Percentiles rank a stretch among this genome's conserved stretches.
These are phyloP conservation scores for Blastobotrys chiropterorum DNA, from an alignment of 805 yeast species.

Conservation along the genomic window DNA sequence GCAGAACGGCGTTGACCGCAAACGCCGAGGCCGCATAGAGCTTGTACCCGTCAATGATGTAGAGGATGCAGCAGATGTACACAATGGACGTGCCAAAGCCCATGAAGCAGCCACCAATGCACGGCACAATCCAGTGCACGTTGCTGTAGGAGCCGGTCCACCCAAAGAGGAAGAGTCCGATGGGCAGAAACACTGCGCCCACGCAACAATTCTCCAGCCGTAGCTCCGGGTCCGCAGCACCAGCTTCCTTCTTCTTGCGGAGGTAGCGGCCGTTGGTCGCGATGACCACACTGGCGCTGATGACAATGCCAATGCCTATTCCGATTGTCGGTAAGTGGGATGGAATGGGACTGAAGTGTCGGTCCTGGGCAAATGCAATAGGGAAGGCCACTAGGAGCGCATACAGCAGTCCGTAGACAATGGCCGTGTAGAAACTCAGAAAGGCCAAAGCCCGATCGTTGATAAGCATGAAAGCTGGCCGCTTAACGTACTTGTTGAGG, in stretches of 20 bases:
- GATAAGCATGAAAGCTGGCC: slow-evolving; percentile 63
- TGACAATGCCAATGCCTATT: slow-evolving; percentile 53
- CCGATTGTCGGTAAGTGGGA: slow-evolving; percentile 77
- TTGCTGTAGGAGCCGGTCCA: slow-evolving; percentile 80
- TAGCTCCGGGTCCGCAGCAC: slow-evolving; percentile 66
- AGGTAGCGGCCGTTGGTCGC: slow-evolving; percentile 48
- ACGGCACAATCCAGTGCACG: slow-evolving; percentile 26
- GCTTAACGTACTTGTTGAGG: slow-evolving; percentile 51
- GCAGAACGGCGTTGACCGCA: slow-evolving; percentile 7
- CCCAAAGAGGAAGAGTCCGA: slow-evolving; percentile 78
- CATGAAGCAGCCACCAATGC: slow-evolving; percentile 49
- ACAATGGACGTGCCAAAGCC: slow-evolving; percentile 47
- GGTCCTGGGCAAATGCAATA: slow-evolving; percentile 55
- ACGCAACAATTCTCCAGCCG: slow-evolving; percentile 70
- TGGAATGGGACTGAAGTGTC: slow-evolving; percentile 52
- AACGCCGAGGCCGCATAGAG: not conserved
- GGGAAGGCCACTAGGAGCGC: slow-evolving; percentile 72
- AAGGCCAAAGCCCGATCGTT: slow-evolving; percentile 69
- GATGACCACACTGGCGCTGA: slow-evolving; percentile 35
- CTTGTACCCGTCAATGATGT: not conserved
- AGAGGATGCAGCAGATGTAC: slow-evolving; percentile 3
- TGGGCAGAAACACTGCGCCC: slow-evolving; percentile 64
- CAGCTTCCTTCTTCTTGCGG: slow-evolving; percentile 41
- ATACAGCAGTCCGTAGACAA: slow-evolving; percentile 74
- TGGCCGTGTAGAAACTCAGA: slow-evolving; percentile 64